Conservation (phyloP, 257 asterid genomes). For the Sherardia arvensis region DNA sequence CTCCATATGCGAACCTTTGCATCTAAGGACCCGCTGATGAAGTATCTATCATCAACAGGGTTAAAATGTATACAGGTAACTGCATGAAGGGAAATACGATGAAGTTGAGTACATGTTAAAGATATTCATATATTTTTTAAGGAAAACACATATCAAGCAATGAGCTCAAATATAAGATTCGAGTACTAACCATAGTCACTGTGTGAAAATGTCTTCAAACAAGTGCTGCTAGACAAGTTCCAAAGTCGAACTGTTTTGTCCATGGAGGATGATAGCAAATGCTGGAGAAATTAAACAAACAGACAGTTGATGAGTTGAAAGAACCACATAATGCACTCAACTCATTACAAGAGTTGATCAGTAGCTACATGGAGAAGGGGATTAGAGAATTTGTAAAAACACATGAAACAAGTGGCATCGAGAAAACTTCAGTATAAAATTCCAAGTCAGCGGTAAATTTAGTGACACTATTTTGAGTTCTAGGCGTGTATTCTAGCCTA, state of each 20-base stretch:
- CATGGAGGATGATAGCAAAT: constrained; percentile 89
- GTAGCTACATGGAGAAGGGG: not conserved
- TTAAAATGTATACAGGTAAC: constrained; percentile 98
- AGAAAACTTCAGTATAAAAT: not conserved
- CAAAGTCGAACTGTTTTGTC: constrained; percentile 97
- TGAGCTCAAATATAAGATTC: not conserved
- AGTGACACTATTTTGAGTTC: not conserved
- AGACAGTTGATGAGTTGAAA: constrained; percentile 3
- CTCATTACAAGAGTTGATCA: not conserved
- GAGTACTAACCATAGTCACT: constrained; percentile 78
- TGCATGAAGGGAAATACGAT: constrained; percentile 33
- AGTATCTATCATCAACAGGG: constrained; percentile 93
- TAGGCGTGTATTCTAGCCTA: not conserved
- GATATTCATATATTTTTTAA: not conserved
- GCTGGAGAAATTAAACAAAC: constrained; percentile 32
- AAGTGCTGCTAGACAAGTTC: constrained; percentile 74
- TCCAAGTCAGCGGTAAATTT: not conserved
- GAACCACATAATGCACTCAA: not conserved
- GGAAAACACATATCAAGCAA: not conserved
- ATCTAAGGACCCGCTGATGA: constrained; percentile 97
- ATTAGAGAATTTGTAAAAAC: not conserved
- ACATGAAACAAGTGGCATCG: too few relatives aligned
- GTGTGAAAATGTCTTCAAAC: constrained; percentile 85
- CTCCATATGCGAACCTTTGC: constrained; percentile 99
- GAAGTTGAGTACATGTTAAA: constrained; percentile 8